A percentile compares a stretch with the other conserved stretches of the same genome.
Evolutionary conservation across 1,284 basidiomycete genomes (phyloP).

Genomic region (Leccinum fuscescens): DNA sequence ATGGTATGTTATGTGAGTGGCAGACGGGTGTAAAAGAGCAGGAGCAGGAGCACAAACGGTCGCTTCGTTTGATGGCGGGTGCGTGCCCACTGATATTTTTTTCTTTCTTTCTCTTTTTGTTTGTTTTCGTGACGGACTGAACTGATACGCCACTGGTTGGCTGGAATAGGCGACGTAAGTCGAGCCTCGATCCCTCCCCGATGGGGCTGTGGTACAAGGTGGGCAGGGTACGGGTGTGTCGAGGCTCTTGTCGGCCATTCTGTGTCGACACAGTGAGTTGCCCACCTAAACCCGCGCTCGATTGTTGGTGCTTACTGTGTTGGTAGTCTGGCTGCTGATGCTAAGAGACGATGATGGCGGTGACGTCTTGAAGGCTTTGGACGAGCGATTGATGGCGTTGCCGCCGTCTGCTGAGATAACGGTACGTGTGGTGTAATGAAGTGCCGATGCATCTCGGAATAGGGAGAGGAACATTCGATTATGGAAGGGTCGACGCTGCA

Average conservation of each 20-base stretch:
- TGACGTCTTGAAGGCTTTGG: slow-evolving; percentile 52
- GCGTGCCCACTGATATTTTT: slow-evolving; percentile 13
- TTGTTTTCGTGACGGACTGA: background rate
- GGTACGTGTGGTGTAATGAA: slow-evolving; percentile 36
- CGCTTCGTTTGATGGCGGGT: slow-evolving; percentile 55
- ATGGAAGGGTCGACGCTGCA: slow-evolving; percentile 75
- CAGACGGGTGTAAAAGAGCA: slow-evolving; percentile 39
- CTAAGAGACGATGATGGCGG: slow-evolving; percentile 53
- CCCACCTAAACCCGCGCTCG: background rate
- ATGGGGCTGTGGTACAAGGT: slow-evolving; percentile 28
- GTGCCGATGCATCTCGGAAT: background rate
- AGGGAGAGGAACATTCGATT: slow-evolving; percentile 74
- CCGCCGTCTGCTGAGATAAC: slow-evolving; percentile 56
- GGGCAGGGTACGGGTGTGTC: slow-evolving; percentile 64
- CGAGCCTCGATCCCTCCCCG: slow-evolving; percentile 28
- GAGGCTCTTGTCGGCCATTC: slow-evolving; percentile 59
- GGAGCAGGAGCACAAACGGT: slow-evolving; percentile 44
- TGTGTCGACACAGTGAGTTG: slow-evolving; percentile 72
- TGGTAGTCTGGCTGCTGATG: slow-evolving; percentile 70
- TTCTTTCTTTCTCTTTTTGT: background rate
- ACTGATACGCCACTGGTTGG: slow-evolving; percentile 13
- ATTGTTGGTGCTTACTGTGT: background rate
- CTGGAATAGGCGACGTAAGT: slow-evolving; percentile 43
- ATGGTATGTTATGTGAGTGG: slow-evolving; percentile 46
- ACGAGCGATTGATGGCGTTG: slow-evolving; percentile 60